Percentiles rank a stretch among this genome's conserved stretches.
Conservation (phyloP, 345 rosid genomes). For the Reutealis trisperma region DNA sequence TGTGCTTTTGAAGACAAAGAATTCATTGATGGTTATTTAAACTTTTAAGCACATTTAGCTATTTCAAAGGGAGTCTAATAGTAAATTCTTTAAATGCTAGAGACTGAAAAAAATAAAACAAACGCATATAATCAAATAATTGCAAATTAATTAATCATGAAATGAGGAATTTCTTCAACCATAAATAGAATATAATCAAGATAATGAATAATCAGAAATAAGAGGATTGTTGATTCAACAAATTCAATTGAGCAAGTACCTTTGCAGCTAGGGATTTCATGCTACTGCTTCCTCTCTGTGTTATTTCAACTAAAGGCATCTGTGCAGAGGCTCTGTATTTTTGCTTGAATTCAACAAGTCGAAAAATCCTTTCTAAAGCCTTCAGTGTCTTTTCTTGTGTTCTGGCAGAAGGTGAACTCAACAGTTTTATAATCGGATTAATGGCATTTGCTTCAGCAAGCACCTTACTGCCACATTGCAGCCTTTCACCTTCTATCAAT, state of each 20-base stretch:
- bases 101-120: neutral
- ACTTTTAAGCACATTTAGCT: neutral
- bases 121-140: neutral
- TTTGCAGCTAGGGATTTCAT: constrained; percentile 36
- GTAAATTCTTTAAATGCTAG: neutral
- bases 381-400: constrained; percentile 24
- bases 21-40: too few species aligned
- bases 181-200: neutral
- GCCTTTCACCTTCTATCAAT: constrained; percentile 26
- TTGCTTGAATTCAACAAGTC: constrained; percentile 28
- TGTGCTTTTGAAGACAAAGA: neutral
- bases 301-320: constrained; percentile 33
- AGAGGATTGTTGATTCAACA: constrained; percentile 32
- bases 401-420: constrained; percentile 16
- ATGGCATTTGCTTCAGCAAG: constrained; percentile 27
- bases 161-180: neutral
- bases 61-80: neutral
- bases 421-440: constrained; percentile 27
- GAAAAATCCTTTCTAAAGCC: constrained; percentile 26
- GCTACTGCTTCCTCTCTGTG: constrained; percentile 31
- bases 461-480: constrained; percentile 27
- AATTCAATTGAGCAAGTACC: constrained; percentile 29
- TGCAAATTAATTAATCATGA: neutral
- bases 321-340: constrained; percentile 20
- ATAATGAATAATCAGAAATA: constrained; percentile 18